Evolutionary conservation across 208 protist genomes (phyloP), one percentile per base, ranked within the genome.

Genomic region (Phytomonas francai): DNA sequence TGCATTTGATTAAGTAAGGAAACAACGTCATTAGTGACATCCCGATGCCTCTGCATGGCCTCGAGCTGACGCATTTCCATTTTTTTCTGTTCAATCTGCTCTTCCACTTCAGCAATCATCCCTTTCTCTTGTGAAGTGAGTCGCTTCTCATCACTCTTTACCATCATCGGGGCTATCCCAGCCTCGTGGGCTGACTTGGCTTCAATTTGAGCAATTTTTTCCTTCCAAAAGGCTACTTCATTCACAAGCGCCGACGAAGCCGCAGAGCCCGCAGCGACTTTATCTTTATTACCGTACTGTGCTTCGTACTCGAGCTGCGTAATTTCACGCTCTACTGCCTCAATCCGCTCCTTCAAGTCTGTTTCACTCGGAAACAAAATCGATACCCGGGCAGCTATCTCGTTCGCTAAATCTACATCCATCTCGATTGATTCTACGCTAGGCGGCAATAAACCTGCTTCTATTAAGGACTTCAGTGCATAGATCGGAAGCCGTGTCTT

Each of bases 251-350:
- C 89, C 22, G 56, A 62, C 11, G 76, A 77, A 16, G 89, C 89
- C 9, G 84, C 78, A 6, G 84, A 91, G 49, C 84, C 86, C 31
- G 73, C 56, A 25, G 67, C 71, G 14, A 94, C 89, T 62, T 83
- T 84, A 73, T 94, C 89, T 78, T 89, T 92, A 8, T 65, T 71
- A 14, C 83, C 85, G 77, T 91, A 92, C 80, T 90, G 81, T 54
- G 77, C 76, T n/a, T 92, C 86, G 74, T 94, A 94, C 79, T 92
- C 85, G 22, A 92, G 65, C 71, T 87, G 82, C 57, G 81, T 79
- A 39, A 94, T 72, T 68, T 94, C 86, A 29, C 80, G 79, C 58
- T 89, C 85, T 12, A 94, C 75, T 56, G 73, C 68, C 39, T 71
- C 65, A 29, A 94, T 80, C 51, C 77, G 83, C 25, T 87, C 70